Percentiles rank a stretch among this genome's conserved stretches.
phyloP scores from a whole-genome alignment of 768 basidiomycete genomes.

The Termitomyces sp. region DNA sequence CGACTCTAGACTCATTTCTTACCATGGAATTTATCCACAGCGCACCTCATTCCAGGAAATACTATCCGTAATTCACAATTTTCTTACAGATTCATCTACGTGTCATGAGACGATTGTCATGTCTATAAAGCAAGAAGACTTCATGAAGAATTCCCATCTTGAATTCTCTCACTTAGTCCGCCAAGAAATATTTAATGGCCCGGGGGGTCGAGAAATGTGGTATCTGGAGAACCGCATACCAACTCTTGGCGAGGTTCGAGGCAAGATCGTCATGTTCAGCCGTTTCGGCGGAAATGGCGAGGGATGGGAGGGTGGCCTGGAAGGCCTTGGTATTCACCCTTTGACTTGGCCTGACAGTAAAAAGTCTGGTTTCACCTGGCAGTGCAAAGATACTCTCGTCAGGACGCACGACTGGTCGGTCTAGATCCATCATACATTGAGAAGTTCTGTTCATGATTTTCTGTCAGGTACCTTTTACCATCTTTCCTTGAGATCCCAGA shows the following conservation, averaged over 20 bases:
- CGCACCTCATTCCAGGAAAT: constrained; percentile 63
- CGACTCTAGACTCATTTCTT: constrained; percentile 60
- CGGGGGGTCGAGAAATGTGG: constrained; percentile 64
- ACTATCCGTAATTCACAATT: constrained; percentile 53
- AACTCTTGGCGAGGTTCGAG: constrained; percentile 75
- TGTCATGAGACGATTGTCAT: constrained; percentile 74
- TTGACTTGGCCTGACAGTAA: constrained; percentile 79
- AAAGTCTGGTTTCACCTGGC: constrained; percentile 74
- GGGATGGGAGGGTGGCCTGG: constrained; percentile 64
- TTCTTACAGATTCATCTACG: constrained; percentile 54
- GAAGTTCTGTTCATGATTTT: background rate
- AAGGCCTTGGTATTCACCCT: constrained; percentile 86
- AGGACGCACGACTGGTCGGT: constrained; percentile 81
- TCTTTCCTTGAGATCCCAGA: constrained; percentile 82
- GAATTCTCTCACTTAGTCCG: constrained; percentile 64
- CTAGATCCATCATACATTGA: constrained; percentile 4
- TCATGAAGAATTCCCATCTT: constrained; percentile 33
- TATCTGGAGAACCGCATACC: constrained; percentile 81
- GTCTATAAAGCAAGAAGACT: constrained; percentile 89
- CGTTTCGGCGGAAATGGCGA: constrained; percentile 71
- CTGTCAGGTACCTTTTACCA: constrained; percentile 68
- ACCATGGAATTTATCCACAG: constrained; percentile 76
- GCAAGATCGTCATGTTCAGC: constrained; percentile 81
- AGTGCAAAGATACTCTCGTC: constrained; percentile 62
- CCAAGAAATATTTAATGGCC: constrained; percentile 53